These are phyloP conservation scores for Aspergillus chevalieri DNA, from an alignment of 2,329 filamentous ascomycete species.

Conservation along the genomic window DNA sequence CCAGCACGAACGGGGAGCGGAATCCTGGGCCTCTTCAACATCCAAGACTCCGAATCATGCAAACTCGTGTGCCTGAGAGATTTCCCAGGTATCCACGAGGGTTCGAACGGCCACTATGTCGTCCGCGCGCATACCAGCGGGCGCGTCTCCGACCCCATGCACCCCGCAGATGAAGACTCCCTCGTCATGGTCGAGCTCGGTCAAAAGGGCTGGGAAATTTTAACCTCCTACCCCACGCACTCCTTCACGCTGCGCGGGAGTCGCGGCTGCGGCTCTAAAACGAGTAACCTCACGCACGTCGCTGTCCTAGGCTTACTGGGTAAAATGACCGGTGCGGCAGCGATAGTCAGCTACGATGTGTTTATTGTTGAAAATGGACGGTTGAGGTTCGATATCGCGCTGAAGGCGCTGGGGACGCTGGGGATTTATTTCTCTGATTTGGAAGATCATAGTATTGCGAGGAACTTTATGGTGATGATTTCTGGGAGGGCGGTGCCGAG, in stretches of 20 bases:
- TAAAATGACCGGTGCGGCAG: conserved; percentile 86
- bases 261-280: conserved; percentile 24
- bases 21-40: conserved; percentile 81
- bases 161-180: conserved; percentile 27
- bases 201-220: conserved; percentile 68
- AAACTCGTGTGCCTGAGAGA: conserved; percentile 65
- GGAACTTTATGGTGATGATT: conserved; percentile 69
- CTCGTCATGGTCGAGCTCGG: conserved; percentile 60
- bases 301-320: conserved; percentile 71
- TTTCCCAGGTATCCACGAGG: conserved; percentile 63
- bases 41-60: conserved; percentile 55
- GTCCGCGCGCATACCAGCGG: conserved; percentile 67
- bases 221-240: conserved; percentile 65
- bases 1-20: conserved; percentile 61
- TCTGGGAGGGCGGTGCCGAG: conserved; percentile 63
- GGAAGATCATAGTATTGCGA: conserved; percentile 52
- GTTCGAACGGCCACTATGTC: conserved; percentile 55
- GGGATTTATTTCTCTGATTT: conserved; percentile 73
- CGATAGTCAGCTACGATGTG: conserved; percentile 59
- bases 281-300: conserved; percentile 42
- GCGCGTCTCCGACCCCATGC: conserved; percentile 44
- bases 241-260: conserved; percentile 41
- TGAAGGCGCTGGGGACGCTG: conserved; percentile 70
- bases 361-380: conserved; percentile 54
- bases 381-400: conserved; percentile 58